Conservation (phyloP, 2,329 filamentous ascomycete genomes). For the Hypoxylon sp. region DNA sequence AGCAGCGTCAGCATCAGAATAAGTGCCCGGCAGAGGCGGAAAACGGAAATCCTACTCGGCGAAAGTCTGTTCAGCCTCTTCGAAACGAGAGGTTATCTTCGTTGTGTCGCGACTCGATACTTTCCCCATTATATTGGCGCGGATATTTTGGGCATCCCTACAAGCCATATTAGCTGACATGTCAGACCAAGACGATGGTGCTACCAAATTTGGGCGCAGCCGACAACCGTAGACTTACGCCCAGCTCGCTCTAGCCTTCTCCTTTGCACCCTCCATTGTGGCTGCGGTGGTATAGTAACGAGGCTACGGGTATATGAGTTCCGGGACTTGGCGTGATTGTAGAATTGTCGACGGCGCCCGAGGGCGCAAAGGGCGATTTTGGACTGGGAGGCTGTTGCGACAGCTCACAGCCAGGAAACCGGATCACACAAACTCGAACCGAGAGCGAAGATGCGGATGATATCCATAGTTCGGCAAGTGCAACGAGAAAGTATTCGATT, state of each 20-base stretch:
- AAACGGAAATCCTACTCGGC: slow-evolving; percentile 48
- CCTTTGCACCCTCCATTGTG: slow-evolving; percentile 48
- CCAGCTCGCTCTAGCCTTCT: slow-evolving; percentile 47
- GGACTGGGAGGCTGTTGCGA: slow-evolving; percentile 42
- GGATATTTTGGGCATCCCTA: slow-evolving; percentile 50
- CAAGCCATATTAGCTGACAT: slow-evolving; percentile 32
- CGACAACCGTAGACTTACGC: slow-evolving; percentile 43
- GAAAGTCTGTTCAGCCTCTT: slow-evolving; percentile 50
- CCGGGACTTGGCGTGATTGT: slow-evolving; percentile 16
- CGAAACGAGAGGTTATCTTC: slow-evolving; percentile 50
- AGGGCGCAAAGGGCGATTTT: slow-evolving; percentile 37
- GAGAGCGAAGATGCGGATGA: slow-evolving; percentile 45
- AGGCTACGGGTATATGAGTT: slow-evolving; percentile 16
- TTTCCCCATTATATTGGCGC: slow-evolving; percentile 45
- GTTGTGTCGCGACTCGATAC: slow-evolving; percentile 45
- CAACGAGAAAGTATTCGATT: slow-evolving; percentile 33
- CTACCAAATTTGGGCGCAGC: slow-evolving; percentile 21
- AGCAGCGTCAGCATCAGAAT: slow-evolving; percentile 37
- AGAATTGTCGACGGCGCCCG: slow-evolving; percentile 35
- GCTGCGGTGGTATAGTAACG: slow-evolving; percentile 14
- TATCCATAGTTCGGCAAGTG: slow-evolving; percentile 51
- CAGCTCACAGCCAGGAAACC: slow-evolving; percentile 48
- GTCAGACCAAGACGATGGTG: not conserved
- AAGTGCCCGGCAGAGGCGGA: not conserved
- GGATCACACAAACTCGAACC: slow-evolving; percentile 52